Evolutionary conservation across 1,284 basidiomycete species (phyloP), one percentile per base, ranked within the genome.

Genomic region (Naganishia liquefaciens): DNA sequence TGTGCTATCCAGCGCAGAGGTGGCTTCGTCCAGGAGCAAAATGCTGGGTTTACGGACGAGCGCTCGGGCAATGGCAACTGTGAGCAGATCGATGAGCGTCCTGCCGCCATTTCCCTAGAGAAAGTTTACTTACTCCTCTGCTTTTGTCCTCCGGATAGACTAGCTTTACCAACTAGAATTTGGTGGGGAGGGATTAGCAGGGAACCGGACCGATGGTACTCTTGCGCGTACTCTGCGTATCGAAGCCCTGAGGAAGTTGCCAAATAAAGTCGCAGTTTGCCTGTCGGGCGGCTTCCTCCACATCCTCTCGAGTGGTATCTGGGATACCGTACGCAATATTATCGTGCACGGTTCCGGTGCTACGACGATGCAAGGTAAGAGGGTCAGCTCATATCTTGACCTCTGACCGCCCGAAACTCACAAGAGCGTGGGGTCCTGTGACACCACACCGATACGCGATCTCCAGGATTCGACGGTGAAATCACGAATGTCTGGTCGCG

Each of bases 251-350:
- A 13, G 94, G 93, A 82, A 99, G 86, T 2, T 87, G 86, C 85
- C 90, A 90, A 47, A 99, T 88, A 74, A 97, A 99, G 72, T 95
- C 92, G 77, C 95, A 98, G 73, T 98, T 96, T 3, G 95, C 94
- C 68, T 90, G 84, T 13, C 87, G 82, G 0, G 94, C 94, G 0
- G 93, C 95, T 25, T 86, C 82, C 76, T 94, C 90, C 42, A 99
- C 90, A 65, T 96, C 85, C 68, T 87, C 86, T 30, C 88, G 83
- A 0, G 90, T 90, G 0, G 87, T 90, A 19, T 82, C 76, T 4
- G 84, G 81, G 42, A 87, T 84, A 2, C 95, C 94, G 74, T 92
- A 98, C 0, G 91, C 90, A 68, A 98, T 96, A 74, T 97, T 97
- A 3, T 90, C 88, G 10, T 90, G 90, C 27, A 97, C 90, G 0